phyloP scores from a whole-genome alignment of 495 filamentous ascomycete species.

The Pseudevernia furfuracea region DNA sequence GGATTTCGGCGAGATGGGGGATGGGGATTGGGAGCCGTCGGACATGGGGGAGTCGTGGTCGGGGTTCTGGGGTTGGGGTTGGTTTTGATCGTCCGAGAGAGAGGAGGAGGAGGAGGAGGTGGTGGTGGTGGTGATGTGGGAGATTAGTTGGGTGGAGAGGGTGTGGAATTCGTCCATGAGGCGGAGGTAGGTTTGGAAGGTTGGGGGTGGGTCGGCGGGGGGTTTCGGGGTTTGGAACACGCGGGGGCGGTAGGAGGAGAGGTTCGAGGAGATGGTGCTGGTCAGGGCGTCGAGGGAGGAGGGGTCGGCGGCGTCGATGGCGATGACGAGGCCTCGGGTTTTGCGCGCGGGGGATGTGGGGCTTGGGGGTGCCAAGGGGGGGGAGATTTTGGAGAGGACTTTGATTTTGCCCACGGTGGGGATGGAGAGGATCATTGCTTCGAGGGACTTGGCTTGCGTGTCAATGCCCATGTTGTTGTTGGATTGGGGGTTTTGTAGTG shows the following conservation, averaged over 20 bases:
- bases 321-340: conserved; percentile 68
- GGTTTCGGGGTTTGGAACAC: conserved; percentile 30
- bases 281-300: conserved; percentile 51
- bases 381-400: conserved; percentile 57
- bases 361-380: conserved; percentile 48
- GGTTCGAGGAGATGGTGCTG: conserved; percentile 42
- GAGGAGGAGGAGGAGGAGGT: not conserved
- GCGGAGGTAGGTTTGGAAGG: conserved; percentile 22
- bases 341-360: conserved; percentile 36
- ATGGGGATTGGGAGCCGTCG: too few species aligned
- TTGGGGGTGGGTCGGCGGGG: conserved; percentile 19
- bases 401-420: conserved; percentile 49
- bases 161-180: conserved; percentile 23
- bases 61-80: too few species aligned
- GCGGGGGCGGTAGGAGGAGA: conserved; percentile 11
- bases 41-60: not conserved
- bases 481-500: conserved; percentile 43
- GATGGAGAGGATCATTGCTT: conserved; percentile 68
- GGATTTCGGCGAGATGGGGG: conserved; percentile 26
- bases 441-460: conserved; percentile 38
- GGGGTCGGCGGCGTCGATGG: conserved; percentile 66
- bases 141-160: conserved; percentile 19
- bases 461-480: conserved; percentile 25
- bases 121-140: conserved; percentile 18
- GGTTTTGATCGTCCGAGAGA: too few species aligned